Conservation (phyloP, 1,284 basidiomycete genomes). For the Rhodotorula mucilaginosa region DNA sequence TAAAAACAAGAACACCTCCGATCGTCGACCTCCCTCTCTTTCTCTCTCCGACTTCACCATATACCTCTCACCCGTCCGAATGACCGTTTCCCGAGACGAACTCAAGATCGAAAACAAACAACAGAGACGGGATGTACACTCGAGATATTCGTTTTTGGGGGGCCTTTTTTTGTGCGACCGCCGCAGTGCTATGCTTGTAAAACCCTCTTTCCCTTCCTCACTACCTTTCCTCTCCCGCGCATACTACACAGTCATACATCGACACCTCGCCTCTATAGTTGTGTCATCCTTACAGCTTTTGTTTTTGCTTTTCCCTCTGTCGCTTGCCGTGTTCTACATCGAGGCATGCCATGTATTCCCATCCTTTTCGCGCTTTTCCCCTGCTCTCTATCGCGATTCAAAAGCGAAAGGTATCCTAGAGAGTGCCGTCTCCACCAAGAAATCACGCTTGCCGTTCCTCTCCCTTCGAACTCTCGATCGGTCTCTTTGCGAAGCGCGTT, state of each 20-base stretch:
- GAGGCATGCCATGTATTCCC: not conserved
- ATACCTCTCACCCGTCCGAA: too few relatives aligned
- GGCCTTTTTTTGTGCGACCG: too few relatives aligned
- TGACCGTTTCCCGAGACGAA: not conserved
- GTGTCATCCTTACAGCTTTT: constrained; percentile 2
- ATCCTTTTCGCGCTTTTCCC: too few relatives aligned
- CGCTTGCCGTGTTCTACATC: not conserved
- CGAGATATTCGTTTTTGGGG: too few relatives aligned
- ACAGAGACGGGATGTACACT: not conserved
- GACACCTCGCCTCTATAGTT: not conserved
- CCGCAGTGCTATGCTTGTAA: not conserved
- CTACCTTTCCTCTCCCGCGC: not conserved
- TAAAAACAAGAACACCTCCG: not conserved
- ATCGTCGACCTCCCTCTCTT: too few relatives aligned
- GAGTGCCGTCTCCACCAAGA: too few relatives aligned
- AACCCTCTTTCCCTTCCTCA: not conserved
- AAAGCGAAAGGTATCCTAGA: too few relatives aligned
- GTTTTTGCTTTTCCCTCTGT: not conserved
- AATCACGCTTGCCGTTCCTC: too few relatives aligned
- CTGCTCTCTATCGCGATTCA: not conserved
- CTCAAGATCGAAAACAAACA: not conserved
- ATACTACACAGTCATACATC: constrained; percentile 5
- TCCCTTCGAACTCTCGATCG: too few relatives aligned
- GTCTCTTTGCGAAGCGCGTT: too few relatives aligned
- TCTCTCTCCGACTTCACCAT: too few relatives aligned